Evolutionary conservation across 805 yeast species (phyloP), one percentile per base, ranked within the genome.

Genomic region (Schwanniomyces yamadae): DNA sequence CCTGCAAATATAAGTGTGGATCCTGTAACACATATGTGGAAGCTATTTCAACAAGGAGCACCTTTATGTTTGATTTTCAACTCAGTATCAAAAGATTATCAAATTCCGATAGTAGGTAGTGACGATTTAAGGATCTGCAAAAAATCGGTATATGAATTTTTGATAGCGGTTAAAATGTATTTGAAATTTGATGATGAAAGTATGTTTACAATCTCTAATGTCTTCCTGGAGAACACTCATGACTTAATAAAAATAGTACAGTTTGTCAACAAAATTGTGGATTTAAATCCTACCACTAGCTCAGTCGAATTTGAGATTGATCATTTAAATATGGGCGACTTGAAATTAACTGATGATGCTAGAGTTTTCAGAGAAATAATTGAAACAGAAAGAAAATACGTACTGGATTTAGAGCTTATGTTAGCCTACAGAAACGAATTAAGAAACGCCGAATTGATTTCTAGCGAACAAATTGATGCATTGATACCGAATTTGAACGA

Each of bases 11-110:
- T 76, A 41, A 75, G 76, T 45, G 84, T 86, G 52, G 99, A 93
- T 57, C 97, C 98, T 3, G 97, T 86, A 2, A 88, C 96, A 2
- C 90, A 88, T 44, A 57, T 93, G 28, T 85, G 96, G 79, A 82
- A 87, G 46, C 66, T 93, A 22, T 81, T 93, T 52, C 95, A 91
- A 51, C 88, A 85, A 52, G 99, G 98, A 8, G 82, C 95, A 2
- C 95, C 98, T 4, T 67, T 93, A 27, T 90, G 98, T 59, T 75
- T 87, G 27, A 66, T 91, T 6, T 87, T 84, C 68, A 91, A 93
- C 61, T 68, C 79, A 10, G 72, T 88, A 14, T 71, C 71, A 36
- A 25, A 45, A 10, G 37, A 45, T 15, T 42, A 52, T 33, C 77
- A 80, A 36, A 66, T 84, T 29, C 73, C 82, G 1, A 74, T 81